phyloP scores from a whole-genome alignment of 352 stramenopile species.

The Pythium coloratum region DNA sequence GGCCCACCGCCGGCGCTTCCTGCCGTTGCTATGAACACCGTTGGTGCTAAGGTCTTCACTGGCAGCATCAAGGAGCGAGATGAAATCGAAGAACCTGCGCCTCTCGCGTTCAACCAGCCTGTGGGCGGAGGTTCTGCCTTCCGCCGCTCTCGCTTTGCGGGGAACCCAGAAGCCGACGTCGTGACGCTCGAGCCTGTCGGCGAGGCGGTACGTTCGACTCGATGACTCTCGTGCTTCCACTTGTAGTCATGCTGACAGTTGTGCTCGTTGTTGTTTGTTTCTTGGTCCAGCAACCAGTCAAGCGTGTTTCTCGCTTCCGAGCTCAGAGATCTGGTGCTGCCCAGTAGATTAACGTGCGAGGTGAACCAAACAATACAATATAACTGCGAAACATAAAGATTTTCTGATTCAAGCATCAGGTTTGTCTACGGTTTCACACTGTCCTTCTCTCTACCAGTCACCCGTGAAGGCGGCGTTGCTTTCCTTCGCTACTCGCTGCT shows the following conservation, averaged over 20 bases:
- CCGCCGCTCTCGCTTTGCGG: conserved; percentile 52
- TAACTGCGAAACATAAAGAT: not conserved
- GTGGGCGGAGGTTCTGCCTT: conserved; percentile 17
- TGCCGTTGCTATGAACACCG: conserved; percentile 16
- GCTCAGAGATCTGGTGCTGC: conserved; percentile 36
- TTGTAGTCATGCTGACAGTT: not conserved
- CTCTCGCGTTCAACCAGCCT: not conserved
- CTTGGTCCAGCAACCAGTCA: conserved; percentile 64
- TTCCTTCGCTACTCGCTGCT: conserved; percentile 69
- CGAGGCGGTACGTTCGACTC: conserved; percentile 55
- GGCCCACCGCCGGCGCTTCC: conserved; percentile 14
- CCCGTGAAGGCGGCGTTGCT: conserved; percentile 71
- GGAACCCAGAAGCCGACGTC: conserved; percentile 67
- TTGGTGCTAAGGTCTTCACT: conserved; percentile 56
- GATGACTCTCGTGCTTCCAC: conserved; percentile 1
- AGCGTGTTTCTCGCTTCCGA: conserved; percentile 85
- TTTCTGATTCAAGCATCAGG: not conserved
- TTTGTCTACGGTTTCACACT: not conserved
- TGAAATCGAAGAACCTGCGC: conserved; percentile 28
- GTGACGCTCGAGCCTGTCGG: conserved; percentile 73
- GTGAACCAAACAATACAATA: conserved; percentile 1
- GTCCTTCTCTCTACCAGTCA: conserved; percentile 58
- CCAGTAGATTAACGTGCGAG: not conserved
- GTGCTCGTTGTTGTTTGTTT: not conserved
- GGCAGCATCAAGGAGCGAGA: conserved; percentile 72